Evolutionary conservation across 352 stramenopile genomes (phyloP), one percentile per base, ranked within the genome.

Genomic region (Lagenidium sp.): DNA sequence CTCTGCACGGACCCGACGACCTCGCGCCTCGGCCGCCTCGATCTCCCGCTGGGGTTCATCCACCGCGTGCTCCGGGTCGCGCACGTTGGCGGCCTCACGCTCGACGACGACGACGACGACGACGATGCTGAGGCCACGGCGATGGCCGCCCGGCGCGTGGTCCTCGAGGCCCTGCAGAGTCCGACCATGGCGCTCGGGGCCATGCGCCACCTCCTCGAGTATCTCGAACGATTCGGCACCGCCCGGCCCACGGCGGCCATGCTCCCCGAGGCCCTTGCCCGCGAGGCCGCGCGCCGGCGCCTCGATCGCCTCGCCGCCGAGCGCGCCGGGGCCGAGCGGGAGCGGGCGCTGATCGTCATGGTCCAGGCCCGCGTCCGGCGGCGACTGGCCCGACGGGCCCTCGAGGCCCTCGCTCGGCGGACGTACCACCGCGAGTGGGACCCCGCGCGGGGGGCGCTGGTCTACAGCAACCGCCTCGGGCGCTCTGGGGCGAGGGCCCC

Each of bases 341-440:
- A 40, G 20, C 42, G 54, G 7, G 4, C 39, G 6, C 21, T n/a
- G n/a, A 50, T 77, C 2, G 21, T 74, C 2, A 50, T 46, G 20
- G 51, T 63, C 0, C 75, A 87, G 41, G 16, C 69, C 3, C 44
- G 48, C 8, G 57, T 50, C 10, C 52, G 75, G 18, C 60, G 57
- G 6, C 11, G 48, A 0, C 29, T 85, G 30, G 69, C 71, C 7
- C 59, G 50, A 29, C 48, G 45, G 25, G 18, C 15, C n/a, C 59
- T 64, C 1, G 53, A 58, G 18, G 44, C 46, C 6, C 53, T 83
- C 18, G 74, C 74, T 3, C 24, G 75, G 48, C 50, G 62, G 23
- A 53, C 53, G 5, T 88, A 85, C 47, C 64, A 18, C 4, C 80
- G 80, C 36, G 35, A 63, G 16, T 66, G 77, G 21, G 57, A 87